Conservation (phyloP, 306 rosid species). For the Gastrolobium bilobum region DNA sequence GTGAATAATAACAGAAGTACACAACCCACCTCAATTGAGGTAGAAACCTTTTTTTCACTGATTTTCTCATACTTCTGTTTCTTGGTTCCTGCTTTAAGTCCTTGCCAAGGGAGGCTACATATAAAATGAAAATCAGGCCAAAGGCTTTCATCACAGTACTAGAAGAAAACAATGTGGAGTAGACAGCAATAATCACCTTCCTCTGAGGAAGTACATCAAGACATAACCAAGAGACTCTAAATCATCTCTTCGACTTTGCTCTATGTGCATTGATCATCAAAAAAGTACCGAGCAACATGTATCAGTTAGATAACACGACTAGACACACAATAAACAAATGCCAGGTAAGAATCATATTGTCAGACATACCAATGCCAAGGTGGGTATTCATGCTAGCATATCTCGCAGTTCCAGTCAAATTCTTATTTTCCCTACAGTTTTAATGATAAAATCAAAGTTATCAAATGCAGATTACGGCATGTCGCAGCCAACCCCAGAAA, state of each 20-base stretch:
- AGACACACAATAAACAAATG: neutral
- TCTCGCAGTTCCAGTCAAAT: constrained; percentile 94
- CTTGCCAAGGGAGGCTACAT: constrained; percentile 93
- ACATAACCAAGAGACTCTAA: constrained; percentile 93
- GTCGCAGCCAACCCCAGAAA: too few species aligned
- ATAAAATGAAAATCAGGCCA: constrained; percentile 44
- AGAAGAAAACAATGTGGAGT: constrained; percentile 40
- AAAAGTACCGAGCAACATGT: constrained; percentile 33
- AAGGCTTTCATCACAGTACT: constrained; percentile 24
- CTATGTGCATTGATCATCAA: constrained; percentile 53
- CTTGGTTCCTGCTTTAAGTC: constrained; percentile 90
- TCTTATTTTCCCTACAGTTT: constrained; percentile 81
- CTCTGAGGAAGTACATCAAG: constrained; percentile 86
- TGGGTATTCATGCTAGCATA: constrained; percentile 89
- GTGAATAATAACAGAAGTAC: neutral
- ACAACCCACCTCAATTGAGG: constrained; percentile 77
- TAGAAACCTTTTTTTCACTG: constrained; percentile 86
- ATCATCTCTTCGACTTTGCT: constrained; percentile 95
- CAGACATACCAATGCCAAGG: neutral
- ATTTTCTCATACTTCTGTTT: constrained; percentile 87
- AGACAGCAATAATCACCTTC: constrained; percentile 70
- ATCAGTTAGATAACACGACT: constrained; percentile 31
- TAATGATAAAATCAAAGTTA: neutral
- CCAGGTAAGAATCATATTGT: constrained; percentile 3
- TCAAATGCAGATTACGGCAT: too few species aligned